phyloP scores from a whole-genome alignment of 164 flowering plant species.

The Liquidambar formosana region DNA sequence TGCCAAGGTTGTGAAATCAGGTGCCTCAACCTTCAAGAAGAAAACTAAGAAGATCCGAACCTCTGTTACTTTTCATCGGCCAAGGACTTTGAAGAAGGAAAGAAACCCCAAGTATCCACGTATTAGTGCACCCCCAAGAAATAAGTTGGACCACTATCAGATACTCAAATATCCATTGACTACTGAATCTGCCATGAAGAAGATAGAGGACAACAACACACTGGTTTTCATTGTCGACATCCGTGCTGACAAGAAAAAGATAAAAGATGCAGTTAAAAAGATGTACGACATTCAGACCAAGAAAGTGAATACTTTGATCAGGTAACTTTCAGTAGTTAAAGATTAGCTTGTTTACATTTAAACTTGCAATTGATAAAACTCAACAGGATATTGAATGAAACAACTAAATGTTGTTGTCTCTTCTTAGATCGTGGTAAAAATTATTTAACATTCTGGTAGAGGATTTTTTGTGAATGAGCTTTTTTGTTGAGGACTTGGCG shows the following conservation, averaged over 20 bases:
- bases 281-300: constrained; percentile 75
- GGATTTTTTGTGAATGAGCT: too few species aligned
- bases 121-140: constrained; percentile 57
- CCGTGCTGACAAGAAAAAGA: constrained; percentile 70
- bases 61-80: constrained; percentile 60
- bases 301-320: constrained; percentile 71
- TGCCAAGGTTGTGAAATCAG: constrained; percentile 64
- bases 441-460: too few species aligned
- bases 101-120: constrained; percentile 70
- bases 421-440: background rate
- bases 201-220: constrained; percentile 80
- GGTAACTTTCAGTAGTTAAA: constrained; percentile 29
- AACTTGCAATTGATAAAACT: background rate
- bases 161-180: constrained; percentile 64
- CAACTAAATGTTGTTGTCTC: background rate
- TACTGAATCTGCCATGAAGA: constrained; percentile 77
- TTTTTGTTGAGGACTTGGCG: too few species aligned
- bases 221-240: constrained; percentile 75
- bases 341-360: background rate
- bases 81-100: constrained; percentile 56
- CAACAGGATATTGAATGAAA: background rate
- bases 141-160: constrained; percentile 67
- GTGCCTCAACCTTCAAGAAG: constrained; percentile 48
- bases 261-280: constrained; percentile 69
- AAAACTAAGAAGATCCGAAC: constrained; percentile 62